Evolutionary conservation across 192 early-diverging fungal genomes (phyloP).

Genomic region (Podila clonocystis): DNA sequence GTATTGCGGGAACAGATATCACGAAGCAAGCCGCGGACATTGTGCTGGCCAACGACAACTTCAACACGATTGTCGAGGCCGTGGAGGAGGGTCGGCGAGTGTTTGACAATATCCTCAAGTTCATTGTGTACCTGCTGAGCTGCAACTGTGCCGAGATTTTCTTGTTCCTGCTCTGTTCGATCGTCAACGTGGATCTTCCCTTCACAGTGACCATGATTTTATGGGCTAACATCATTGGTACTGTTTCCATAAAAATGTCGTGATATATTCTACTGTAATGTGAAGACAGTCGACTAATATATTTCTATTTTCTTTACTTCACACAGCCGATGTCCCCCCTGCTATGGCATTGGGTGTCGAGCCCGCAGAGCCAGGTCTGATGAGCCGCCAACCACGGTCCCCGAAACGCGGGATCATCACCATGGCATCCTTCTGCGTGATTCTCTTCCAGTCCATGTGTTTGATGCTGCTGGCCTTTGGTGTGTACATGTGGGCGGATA

Average conservation of each 20-base stretch:
- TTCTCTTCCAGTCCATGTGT: slow-evolving; percentile 78
- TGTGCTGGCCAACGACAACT: slow-evolving; percentile 95
- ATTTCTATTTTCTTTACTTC: neutral
- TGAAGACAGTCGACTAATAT: neutral
- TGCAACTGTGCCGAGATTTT: slow-evolving; percentile 98
- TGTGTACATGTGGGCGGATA: slow-evolving; percentile 65
- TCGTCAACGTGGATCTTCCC: slow-evolving; percentile 82
- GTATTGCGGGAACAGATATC: slow-evolving; percentile 94
- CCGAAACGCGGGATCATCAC: slow-evolving; percentile 82
- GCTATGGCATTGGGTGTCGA: slow-evolving; percentile 95
- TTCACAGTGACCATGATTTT: slow-evolving; percentile 95
- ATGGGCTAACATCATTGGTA: slow-evolving; percentile 95
- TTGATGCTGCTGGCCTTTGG: slow-evolving; percentile 73
- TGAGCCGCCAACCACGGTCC: slow-evolving; percentile 84
- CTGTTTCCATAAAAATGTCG: neutral
- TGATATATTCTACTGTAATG: neutral
- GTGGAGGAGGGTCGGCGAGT: slow-evolving; percentile 94
- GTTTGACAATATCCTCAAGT: slow-evolving; percentile 98
- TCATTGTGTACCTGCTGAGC: slow-evolving; percentile 92
- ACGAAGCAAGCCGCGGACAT: slow-evolving; percentile 99
- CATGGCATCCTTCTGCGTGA: slow-evolving; percentile 63
- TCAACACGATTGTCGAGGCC: slow-evolving; percentile 94
- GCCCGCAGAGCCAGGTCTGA: slow-evolving; percentile 84
- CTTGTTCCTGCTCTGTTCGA: slow-evolving; percentile 81
- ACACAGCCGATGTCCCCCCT: slow-evolving; percentile 90